Evolutionary conservation across 148 eudicot species (phyloP).

Genomic region (Rhododendron ovatum): DNA sequence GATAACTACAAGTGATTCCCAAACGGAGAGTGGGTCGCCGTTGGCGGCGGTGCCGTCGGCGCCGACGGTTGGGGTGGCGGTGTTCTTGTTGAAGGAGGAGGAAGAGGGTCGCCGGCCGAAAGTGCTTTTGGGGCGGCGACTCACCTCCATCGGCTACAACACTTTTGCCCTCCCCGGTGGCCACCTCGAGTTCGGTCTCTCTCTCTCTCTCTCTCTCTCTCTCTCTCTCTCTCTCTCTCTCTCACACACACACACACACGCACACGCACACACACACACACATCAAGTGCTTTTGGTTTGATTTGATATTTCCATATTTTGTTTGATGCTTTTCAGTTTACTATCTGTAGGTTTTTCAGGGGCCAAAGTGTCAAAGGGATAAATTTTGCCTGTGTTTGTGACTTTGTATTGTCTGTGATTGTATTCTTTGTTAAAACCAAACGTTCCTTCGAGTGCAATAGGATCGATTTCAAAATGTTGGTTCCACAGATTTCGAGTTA

Average conservation of each 20-base stretch:
- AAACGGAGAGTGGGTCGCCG: conserved; percentile 5
- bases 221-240: background rate
- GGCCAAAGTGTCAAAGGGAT: no score
- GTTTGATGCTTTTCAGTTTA: no score
- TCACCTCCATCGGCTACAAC: conserved; percentile 54
- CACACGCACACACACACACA: background rate
- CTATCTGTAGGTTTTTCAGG: no score
- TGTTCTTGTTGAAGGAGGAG: conserved; percentile 43
- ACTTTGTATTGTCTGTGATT: background rate
- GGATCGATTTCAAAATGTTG: background rate
- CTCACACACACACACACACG: no score
- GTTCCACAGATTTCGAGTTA: background rate
- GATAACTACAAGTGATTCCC: background rate
- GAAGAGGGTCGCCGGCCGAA: conserved; percentile 17
- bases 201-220: background rate
- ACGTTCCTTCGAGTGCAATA: background rate
- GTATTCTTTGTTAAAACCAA: background rate
- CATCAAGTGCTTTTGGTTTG: background rate
- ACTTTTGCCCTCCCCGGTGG: conserved; percentile 93
- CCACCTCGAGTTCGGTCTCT: conserved; percentile 75
- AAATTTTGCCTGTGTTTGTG: no score
- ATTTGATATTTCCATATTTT: background rate
- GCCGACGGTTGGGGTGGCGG: conserved; percentile 52
- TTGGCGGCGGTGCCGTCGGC: no score
- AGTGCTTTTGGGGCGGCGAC: conserved; percentile 78